Base-by-base conservation (phyloP, 768 basidiomycete species). In the Panaeolus cyanescens region DNA sequence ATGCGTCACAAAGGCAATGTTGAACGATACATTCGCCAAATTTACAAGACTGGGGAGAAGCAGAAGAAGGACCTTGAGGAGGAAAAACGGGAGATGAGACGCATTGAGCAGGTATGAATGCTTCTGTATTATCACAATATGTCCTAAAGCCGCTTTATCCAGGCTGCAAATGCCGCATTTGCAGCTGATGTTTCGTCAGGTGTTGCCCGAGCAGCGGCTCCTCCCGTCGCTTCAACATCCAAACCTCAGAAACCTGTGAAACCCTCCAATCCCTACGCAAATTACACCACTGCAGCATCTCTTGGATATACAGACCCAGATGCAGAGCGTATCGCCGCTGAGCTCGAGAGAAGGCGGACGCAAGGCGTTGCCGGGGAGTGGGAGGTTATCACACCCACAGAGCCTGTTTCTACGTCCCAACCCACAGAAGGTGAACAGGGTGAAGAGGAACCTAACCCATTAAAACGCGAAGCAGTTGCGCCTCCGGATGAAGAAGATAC, bases 11-110 rank as follows among this genome's bases (percentile, higher is more conserved):
- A 96, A 70, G 97, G 96, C 45, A 97, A 92, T 72, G 86, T 91
- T 61, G 96, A 99, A 69, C 84, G 96, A 17, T 97, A 90, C 75
- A 91, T 99, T 60, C 82, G 95, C 22, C 88, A 91, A 36, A 83
- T 99, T 40, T 99, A 99, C 85, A 98, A 98, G 80, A 77, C 85
- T 3, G 93, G 96, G 2, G 93, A 93, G 75, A 93, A 92, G 77
- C 87, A 86, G 62, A 92, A 91, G 80, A 89, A 89, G 72, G 91
- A 95, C 61, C 77, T 78, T 39, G 93, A 93, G 65, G 92, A 96
- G 70, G 95, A 96, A 77, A 88, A 86, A 70, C 76, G 88, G 62
- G 93, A 97, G 72, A 94, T 99, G 85, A 88, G 81, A 8, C 75
- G 87, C 60, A 88, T 99, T 58, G 93, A 97, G 67, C 85, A 84